Conservation (phyloP, 106 monocot species). For the Allium fistulosum region DNA sequence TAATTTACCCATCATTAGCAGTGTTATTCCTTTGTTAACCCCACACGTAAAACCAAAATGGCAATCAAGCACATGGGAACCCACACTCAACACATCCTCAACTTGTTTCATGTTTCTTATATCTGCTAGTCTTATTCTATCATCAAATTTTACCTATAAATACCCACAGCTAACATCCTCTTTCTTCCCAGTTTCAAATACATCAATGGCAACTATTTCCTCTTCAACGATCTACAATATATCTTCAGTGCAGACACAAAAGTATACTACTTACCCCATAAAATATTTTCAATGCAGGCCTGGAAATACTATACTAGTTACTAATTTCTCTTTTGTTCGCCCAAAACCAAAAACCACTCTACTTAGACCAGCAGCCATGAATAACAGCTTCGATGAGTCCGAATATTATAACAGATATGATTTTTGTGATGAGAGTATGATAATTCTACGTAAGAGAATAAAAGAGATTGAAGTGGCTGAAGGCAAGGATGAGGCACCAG, state of each 20-base stretch:
- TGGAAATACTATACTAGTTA: not conserved
- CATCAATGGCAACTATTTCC: constrained; percentile 1
- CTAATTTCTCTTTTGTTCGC: not conserved
- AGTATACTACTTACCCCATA: too few relatives aligned
- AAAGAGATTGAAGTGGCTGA: constrained; percentile 33
- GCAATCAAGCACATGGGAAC: too few relatives aligned
- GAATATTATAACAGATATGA: not conserved
- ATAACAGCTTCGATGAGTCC: not conserved
- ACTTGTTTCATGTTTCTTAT: too few relatives aligned
- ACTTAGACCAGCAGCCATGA: not conserved
- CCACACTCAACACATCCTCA: too few relatives aligned
- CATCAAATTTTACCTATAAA: too few relatives aligned
- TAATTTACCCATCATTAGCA: too few relatives aligned
- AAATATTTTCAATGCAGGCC: too few relatives aligned
- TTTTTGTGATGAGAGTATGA: constrained; percentile 49
- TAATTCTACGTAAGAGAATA: constrained; percentile 39
- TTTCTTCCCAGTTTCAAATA: not conserved
- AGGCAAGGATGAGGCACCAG: constrained; percentile 21
- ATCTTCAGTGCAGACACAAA: too few relatives aligned
- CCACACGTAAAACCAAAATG: too few relatives aligned
- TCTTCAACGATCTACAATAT: not conserved
- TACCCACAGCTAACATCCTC: too few relatives aligned
- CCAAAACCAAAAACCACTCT: not conserved
- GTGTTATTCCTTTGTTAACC: too few relatives aligned
- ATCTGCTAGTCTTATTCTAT: too few relatives aligned